Base-by-base conservation (phyloP, 805 yeast species). In the Starmerella sp. region DNA sequence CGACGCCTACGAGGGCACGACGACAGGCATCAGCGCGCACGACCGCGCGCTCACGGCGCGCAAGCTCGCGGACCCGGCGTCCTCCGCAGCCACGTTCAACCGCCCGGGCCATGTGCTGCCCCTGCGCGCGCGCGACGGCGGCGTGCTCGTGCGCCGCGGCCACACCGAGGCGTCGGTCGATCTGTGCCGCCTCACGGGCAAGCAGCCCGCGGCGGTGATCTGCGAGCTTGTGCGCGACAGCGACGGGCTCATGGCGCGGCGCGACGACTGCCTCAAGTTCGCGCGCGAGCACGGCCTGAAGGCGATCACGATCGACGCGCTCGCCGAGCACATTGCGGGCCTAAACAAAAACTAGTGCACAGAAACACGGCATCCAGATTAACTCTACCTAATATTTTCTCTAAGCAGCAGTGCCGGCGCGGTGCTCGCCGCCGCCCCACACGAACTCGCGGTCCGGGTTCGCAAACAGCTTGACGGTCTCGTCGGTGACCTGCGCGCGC, bases 131-230 rank as follows among this genome's bases (percentile, higher is more conserved):
- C 85, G 77, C 22, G 85, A 85, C 29, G 95, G 96, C 0, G 83
- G 95, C 52, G 80, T 93, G 55, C 73, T 81, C 54, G 72, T 73
- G 50, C 84, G 99, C 75, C 75, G 86, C 55, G 99, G 99, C 14
- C 99, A 93, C 68, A 93, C 99, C 10, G 99, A 93, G 72, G 97
- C 98, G 15, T 89, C 88, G 31, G 95, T 93, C 10, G 95, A 91
- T 66, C 75, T 93, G 60, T 83, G 95, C 66, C 72, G 73, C 64
- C 74, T 90, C 64, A 77, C 91, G 6, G 89, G 88, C 0, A 74
- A 86, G 62, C 79, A 79, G 59, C 95, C 93, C 1, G 98, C 88
- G 1, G 95, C 86, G 14, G 93, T 85, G 38, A 91, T 93, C 63
- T 86, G 97, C 69, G 99, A 93, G 73, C 75, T 93, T 62, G 97